phyloP scores from a whole-genome alignment of 2,329 filamentous ascomycete genomes.

The Pseudocercospora cruenta region DNA sequence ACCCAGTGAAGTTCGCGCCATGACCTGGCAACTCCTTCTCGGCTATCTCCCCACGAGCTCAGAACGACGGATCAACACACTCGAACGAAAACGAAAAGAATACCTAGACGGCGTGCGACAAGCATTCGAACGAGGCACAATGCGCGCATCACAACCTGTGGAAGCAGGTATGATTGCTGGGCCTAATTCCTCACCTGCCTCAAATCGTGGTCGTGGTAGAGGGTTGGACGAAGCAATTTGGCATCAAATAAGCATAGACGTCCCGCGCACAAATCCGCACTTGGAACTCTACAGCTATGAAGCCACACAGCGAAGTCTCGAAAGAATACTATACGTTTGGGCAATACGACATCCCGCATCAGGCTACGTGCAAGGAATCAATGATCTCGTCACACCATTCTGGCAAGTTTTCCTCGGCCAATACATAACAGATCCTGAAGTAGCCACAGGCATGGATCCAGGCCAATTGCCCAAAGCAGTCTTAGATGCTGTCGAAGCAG shows the following conservation, averaged over 20 bases:
- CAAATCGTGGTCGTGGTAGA: constrained; percentile 65
- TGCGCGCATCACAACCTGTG: constrained; percentile 41
- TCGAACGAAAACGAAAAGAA: constrained; percentile 94
- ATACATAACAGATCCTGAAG: constrained; percentile 92
- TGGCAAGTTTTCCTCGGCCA: constrained; percentile 96
- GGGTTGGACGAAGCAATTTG: constrained; percentile 96
- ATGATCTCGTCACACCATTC: constrained; percentile 95
- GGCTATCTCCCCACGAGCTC: constrained; percentile 97
- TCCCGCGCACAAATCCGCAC: constrained; percentile 93
- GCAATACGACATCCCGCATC: constrained; percentile 95
- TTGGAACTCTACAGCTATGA: constrained; percentile 94
- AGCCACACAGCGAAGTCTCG: constrained; percentile 89
- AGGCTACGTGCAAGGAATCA: constrained; percentile 98
- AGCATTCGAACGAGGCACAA: constrained; percentile 62
- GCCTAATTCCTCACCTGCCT: constrained; percentile 43
- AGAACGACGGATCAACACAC: constrained; percentile 82
- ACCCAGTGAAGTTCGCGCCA: constrained; percentile 91
- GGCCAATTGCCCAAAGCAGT: constrained; percentile 89
- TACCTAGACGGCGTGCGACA: constrained; percentile 87
- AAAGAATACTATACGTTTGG: constrained; percentile 96
- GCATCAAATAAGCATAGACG: constrained; percentile 99
- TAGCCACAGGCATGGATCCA: constrained; percentile 94
- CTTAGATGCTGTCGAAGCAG: constrained; percentile 93
- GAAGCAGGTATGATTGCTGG: constrained; percentile 59
- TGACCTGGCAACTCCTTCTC: constrained; percentile 97